Evolutionary conservation across 805 yeast species (phyloP), one percentile per base, ranked within the genome.

Genomic region (Wickerhamomyces bovis): DNA sequence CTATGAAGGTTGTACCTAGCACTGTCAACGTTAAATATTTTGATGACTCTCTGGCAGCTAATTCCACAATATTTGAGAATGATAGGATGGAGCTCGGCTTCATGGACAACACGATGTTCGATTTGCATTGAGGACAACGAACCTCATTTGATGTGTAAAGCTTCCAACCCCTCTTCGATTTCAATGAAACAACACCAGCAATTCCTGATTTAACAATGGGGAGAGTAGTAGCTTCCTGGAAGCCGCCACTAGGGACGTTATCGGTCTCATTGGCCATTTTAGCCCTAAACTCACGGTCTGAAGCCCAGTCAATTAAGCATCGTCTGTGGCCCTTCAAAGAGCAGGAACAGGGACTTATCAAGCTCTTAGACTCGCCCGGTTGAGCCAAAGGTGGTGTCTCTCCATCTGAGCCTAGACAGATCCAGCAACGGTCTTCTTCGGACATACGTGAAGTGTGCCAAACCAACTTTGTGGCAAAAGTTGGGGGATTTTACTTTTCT

Each of bases 121-220:
- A 48, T 38, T 62, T 56, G 50, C 74, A 69, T 48, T 69, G 73
- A 1, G 72, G 72, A 49, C 74, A 69, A 18, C 57, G 59, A 19
- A 66, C 58, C 8, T 48, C 30, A 11, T 44, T 44, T 21, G 40
- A 38, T 4, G 44, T 44, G 21, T 38, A 42, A 9, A 51, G 31
- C 28, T 44, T 40, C 6, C 20, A 15, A 3, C 53, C 53, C 13
- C 12, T 23, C 3, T 23, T 20, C 8, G 53, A 36, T 12, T 38
- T 43, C 18, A 51, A 19, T 7, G 38, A 42, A 4, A 46, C 30
- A 12, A 25, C 39, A 35, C 40, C 46, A 3, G 42, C 19, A 3
- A 45, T 41, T 18, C 16, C 11, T 0, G 36, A 18, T 20, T 33
- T 33, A 12, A 10, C 36, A 16, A 44, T 43, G 21, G 45, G 21